Evolutionary conservation across 2,329 filamentous ascomycete genomes (phyloP), one percentile per base, ranked within the genome.

Genomic region (Rutstroemia sp.): DNA sequence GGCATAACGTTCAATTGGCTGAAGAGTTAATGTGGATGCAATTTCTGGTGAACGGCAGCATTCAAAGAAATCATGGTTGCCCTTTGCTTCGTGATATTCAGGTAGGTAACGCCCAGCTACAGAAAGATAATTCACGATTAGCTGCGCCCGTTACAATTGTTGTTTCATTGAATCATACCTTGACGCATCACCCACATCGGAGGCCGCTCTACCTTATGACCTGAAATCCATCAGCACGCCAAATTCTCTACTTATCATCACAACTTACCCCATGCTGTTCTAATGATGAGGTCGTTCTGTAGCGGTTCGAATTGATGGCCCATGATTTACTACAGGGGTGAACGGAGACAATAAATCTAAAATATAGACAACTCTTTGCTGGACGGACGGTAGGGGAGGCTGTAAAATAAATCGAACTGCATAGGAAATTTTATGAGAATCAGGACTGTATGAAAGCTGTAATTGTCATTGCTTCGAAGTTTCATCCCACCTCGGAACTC

Each of bases 171-270:
- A 16, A 10, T 27, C 72, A 72, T 67, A 92, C 91, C 91, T 84
- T 99, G 94, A 74, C 94, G 88, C 94, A 99, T 99, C 71, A 99
- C 91, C 94, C 94, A 99, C 78, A 95, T 89, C 57, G 94, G 94
- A 60, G 94, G 88, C 62, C 94, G 85, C 74, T 96, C 91, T 63
- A 97, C 89, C 71, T 85, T 85, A 75, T 96, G 81, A 71, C 92
- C 92, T 95, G 68, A 53, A 55, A 56, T 60, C 57, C 59, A 63
- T 67, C 39, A 54, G 45, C 45, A 42, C 34, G 48, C 34, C 21
- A 21, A 12, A 39, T 10, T 2, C 30, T 12, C 9, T 9, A n/a
- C 40, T 44, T 4, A 5, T 49, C 23, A 53, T 40, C 10, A 14
- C 23, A 9, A 23, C 49, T 54, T 60, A 95, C 92, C 94, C 80